Evolutionary conservation across 805 yeast species (phyloP), one percentile per base, ranked within the genome.

Genomic region (Starmerella stigmatis): DNA sequence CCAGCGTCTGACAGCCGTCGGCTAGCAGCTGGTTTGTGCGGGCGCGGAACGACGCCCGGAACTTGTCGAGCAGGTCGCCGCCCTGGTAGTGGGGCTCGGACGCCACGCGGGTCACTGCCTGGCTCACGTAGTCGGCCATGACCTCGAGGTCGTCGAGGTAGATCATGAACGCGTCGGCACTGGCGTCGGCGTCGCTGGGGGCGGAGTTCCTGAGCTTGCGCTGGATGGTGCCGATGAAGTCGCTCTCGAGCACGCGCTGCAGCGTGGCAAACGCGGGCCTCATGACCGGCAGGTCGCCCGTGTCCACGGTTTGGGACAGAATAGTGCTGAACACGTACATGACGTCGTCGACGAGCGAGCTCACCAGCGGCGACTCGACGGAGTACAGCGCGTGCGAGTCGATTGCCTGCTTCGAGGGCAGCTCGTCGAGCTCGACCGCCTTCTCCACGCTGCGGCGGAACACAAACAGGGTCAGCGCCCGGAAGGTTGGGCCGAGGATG

Each of bases 331-430:
- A 64, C 8, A 86, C 76, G 54, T 86, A 69, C 22, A 85, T 73
- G 27, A 84, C 66, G 60, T 92, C 98, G 56, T 92, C 98, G 20
- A 88, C 76, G 19, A 85, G 78, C 0, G 96, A 85, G 0, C 94
- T 76, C 4, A 81, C 75, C 12, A 63, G 53, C 3, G 70, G 89
- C 5, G 79, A 68, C 25, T 72, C 78, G 32, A 74, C 78, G 2
- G 79, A 76, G 27, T 67, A 48, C 13, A 42, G 47, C 5, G 44
- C 23, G 17, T 33, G 46, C 19, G 45, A 46, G 10, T 39, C 34
- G 33, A 50, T 43, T 5, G 39, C 31, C 3, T 16, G 31, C 34
- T 32, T 23, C 2, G 49, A 7, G 0, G 94, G 94, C 16, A 83
- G 53, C 53, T 81, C 86, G 60, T 92, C 97, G 27, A 86, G 69